Evolutionary conservation across 305 asterid species (phyloP).

Genomic region (Rubia balearica): DNA sequence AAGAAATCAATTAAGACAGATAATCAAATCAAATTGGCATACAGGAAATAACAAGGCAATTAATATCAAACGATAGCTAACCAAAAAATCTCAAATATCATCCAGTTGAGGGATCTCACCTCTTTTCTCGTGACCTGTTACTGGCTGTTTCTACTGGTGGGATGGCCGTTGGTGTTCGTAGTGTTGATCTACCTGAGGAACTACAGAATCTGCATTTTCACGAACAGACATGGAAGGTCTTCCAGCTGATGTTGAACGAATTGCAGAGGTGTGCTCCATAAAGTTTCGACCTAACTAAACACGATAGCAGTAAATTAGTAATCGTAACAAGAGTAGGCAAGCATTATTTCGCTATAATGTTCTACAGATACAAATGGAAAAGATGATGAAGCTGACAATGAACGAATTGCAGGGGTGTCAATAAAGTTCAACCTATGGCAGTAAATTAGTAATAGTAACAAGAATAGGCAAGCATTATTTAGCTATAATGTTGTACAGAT

Average conservation of each 20-base stretch:
- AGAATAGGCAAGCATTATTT: conserved; percentile 11
- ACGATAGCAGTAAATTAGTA: conserved; percentile 34
- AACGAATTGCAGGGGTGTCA: conserved; percentile 74
- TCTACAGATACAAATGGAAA: conserved; percentile 9
- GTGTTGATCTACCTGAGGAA: conserved; percentile 58
- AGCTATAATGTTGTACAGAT: neutral
- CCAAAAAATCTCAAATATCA: neutral
- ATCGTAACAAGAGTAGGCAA: conserved; percentile 20
- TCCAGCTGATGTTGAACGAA: conserved; percentile 93
- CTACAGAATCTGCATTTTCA: conserved; percentile 40
- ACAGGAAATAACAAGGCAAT: neutral
- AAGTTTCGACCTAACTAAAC: conserved; percentile 96
- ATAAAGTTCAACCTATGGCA: conserved; percentile 70
- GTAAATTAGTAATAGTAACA: conserved; percentile 31
- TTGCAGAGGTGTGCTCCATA: conserved; percentile 72
- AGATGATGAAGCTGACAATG: conserved; percentile 88
- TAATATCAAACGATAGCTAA: too few relatives aligned
- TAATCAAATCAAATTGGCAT: too few relatives aligned
- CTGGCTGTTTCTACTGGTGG: conserved; percentile 77
- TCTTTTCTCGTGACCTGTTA: conserved; percentile 57
- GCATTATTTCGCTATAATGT: neutral
- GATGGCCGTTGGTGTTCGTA: conserved; percentile 52
- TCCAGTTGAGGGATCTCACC: conserved; percentile 29
- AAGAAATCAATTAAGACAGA: too few relatives aligned
- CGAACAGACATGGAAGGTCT: conserved; percentile 80